Conservation (phyloP, 192 early-diverging fungal species). For the Diversispora epigaea region DNA sequence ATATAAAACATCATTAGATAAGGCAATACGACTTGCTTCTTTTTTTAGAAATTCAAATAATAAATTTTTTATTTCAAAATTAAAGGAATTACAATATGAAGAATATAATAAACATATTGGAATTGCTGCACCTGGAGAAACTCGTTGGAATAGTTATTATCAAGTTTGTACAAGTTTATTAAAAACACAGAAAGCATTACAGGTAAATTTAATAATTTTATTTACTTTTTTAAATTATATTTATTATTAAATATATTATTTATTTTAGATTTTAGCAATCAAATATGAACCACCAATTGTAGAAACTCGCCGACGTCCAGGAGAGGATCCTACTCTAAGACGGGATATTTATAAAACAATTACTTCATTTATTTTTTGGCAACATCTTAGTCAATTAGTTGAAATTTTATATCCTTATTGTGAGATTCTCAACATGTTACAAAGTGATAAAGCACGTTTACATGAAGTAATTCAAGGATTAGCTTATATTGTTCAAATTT, state of each 20-base stretch:
- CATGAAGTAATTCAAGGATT: slow-evolving; percentile 4
- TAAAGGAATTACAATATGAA: too few relatives aligned
- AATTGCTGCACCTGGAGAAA: neutral
- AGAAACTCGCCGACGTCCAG: neutral
- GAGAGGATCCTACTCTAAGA: neutral
- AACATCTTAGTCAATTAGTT: neutral
- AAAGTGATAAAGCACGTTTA: slow-evolving; percentile 11
- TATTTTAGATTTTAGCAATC: slow-evolving; percentile 8
- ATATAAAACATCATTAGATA: neutral
- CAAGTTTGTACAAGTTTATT: neutral
- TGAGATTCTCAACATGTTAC: slow-evolving; percentile 9
- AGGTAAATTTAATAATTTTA: neutral
- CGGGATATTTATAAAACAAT: slow-evolving; percentile 10
- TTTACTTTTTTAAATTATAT: neutral
- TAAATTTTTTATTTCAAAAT: too few relatives aligned
- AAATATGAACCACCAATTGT: slow-evolving; percentile 3
- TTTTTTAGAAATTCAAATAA: neutral
- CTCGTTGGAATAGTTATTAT: neutral
- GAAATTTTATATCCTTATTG: slow-evolving; percentile 11
- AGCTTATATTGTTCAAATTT: slow-evolving; percentile 16
- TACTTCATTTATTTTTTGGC: neutral
- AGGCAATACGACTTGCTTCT: neutral
- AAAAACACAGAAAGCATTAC: neutral
- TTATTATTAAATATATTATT: neutral
- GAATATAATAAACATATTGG: too few relatives aligned